These are phyloP conservation scores for Phytophthora ohioensis DNA, from an alignment of 352 stramenopile species.

Conservation along the genomic window DNA sequence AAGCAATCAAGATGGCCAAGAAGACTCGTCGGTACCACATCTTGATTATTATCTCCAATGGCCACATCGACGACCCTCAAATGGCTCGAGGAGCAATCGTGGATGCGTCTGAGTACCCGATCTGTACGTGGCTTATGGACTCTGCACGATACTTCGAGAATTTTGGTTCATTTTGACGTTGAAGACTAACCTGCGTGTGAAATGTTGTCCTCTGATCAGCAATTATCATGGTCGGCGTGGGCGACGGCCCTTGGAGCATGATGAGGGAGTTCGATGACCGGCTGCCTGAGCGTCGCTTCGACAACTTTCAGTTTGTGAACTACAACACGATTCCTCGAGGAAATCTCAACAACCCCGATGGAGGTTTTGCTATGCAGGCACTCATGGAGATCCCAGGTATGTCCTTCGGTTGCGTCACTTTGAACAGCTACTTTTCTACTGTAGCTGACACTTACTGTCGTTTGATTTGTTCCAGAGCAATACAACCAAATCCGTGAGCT, in stretches of 20 bases:
- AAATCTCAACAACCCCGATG: conserved; percentile 48
- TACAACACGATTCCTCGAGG: conserved; percentile 67
- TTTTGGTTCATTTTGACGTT: background rate
- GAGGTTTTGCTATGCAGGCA: conserved; percentile 52
- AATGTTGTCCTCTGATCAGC: conserved; percentile 28
- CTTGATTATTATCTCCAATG: conserved; percentile 84
- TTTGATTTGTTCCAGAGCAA: conserved; percentile 49
- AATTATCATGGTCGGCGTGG: conserved; percentile 77
- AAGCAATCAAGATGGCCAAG: conserved; percentile 66
- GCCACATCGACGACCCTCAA: conserved; percentile 73
- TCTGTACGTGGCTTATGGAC: conserved; percentile 55
- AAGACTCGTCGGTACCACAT: conserved; percentile 74
- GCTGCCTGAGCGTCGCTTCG: conserved; percentile 68
- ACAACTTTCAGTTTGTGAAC: conserved; percentile 90
- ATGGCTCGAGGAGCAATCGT: conserved; percentile 68
- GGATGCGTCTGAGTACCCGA: conserved; percentile 75
- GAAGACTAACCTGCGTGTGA: conserved; percentile 8
- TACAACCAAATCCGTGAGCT: conserved; percentile 64
- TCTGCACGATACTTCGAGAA: background rate
- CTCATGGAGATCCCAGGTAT: conserved; percentile 61
- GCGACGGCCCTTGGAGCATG: conserved; percentile 81
- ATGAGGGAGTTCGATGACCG: conserved; percentile 84
- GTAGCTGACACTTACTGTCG: background rate
- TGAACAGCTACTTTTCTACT: conserved; percentile 47
- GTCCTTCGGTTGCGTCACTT: conserved; percentile 44